phyloP scores from a whole-genome alignment of 129 eudicot genomes.

The Artemisia argyi region DNA sequence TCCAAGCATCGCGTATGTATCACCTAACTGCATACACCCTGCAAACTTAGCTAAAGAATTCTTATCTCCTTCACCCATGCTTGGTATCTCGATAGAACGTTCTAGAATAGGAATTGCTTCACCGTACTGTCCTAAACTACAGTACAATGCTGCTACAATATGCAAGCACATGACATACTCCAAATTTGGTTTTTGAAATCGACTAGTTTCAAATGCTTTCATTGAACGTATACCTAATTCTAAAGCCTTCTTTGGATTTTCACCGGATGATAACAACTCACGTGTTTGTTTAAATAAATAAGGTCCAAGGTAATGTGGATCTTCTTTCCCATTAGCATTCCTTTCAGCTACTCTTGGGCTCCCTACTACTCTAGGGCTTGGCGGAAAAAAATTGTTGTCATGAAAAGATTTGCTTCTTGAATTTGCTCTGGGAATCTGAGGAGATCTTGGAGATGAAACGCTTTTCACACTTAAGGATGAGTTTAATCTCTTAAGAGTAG shows the following conservation, averaged over 20 bases:
- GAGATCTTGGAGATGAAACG: constrained; percentile 30
- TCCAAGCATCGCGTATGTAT: constrained; percentile 60
- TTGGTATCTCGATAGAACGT: constrained; percentile 62
- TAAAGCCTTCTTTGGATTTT: constrained; percentile 53
- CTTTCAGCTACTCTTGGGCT: constrained; percentile 38
- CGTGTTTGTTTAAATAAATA: constrained; percentile 80
- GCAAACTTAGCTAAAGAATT: constrained; percentile 60
- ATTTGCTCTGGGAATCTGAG: constrained; percentile 25
- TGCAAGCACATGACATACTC: constrained; percentile 73
- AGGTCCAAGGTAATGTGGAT: constrained; percentile 60
- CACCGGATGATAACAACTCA: constrained; percentile 57
- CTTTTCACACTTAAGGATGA: constrained; percentile 20
- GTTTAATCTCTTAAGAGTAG: constrained; percentile 16
- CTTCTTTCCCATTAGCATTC: constrained; percentile 35
- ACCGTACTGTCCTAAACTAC: constrained; percentile 50
- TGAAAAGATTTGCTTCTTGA: constrained; percentile 34
- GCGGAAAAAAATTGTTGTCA: constrained; percentile 45
- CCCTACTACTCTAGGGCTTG: constrained; percentile 24
- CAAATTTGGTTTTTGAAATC: constrained; percentile 55
- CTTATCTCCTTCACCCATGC: constrained; percentile 45
- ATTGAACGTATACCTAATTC: constrained; percentile 69
- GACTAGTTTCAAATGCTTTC: constrained; percentile 56
- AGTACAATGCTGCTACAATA: constrained; percentile 52
- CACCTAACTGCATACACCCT: constrained; percentile 63
- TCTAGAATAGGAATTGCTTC: constrained; percentile 64